Evolutionary conservation across 2,329 filamentous ascomycete species (phyloP), one percentile per base, ranked within the genome.

Genomic region (Botrytis fabae): DNA sequence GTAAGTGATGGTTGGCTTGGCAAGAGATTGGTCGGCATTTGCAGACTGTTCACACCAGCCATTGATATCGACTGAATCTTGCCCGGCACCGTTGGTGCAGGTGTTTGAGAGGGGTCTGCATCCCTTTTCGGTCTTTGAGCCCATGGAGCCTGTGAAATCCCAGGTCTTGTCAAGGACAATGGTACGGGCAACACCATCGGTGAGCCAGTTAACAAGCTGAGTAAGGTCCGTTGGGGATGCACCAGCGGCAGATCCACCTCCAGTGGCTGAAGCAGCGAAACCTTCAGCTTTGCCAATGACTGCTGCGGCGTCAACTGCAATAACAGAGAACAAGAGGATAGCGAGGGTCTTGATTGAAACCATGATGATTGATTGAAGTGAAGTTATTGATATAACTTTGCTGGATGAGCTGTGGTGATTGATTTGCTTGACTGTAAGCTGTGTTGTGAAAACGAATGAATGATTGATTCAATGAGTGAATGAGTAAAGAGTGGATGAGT

Each of bases 211-310:
- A 46, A 64, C 42, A 46, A 64, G 62, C 40, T 64, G 16, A 0
- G 14, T 35, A 42, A 64, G 22, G 42, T 46, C 28, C 6, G 20
- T 42, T 46, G 40, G 62, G 28, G 10, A 25, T 12, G n/a, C n/a
- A 12, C 18, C 20, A 32, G 1, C 1, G 14, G 62, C 62, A 12
- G 18, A 0, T 20, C 62, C 62, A 46, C 62, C 62, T 35, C 62
- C 62, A 8, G 28, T 64, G 28, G 62, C 40, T 4, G 10, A 1
- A 44, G 62, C 62, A 46, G 62, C 62, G n/a, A 64, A 64, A 32
- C 62, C 62, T 64, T 64, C 62, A 46, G 62, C 62, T 46, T 35
- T 64, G n/a, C 62, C 62, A 32, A 64, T 12, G 40, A 64, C 62
- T 44, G 18, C 28, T 12, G n/a, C 62, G 62, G 62, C 62, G 4